Evolutionary conservation across 805 yeast genomes (phyloP), one percentile per base, ranked within the genome.

Genomic region (Candida ovalis): DNA sequence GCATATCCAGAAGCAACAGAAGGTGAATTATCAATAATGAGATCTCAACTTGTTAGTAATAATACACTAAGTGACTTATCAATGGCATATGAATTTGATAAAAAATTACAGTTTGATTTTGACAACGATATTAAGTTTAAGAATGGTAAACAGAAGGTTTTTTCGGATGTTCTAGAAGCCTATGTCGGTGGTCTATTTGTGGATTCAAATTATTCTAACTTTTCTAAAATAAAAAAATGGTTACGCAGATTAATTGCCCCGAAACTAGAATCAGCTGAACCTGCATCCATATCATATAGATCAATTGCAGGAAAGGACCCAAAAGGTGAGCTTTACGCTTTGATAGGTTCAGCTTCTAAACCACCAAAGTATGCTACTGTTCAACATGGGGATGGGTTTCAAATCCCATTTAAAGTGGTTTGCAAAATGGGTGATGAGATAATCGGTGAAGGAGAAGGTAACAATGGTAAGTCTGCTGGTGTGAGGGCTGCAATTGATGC

Each of bases 101-200:
- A 78, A 49, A 70, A 71, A 46, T 67, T 88, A 52, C 73, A 75
- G 48, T 72, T 75, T 30, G 49, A 53, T n/a, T 49, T 57, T 17
- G 49, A 44, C 24, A 80, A 78, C 48, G 78, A 71, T 28, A 63
- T 64, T 3, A 58, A 71, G 13, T 72, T 76, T 45, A 63, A 67
- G 25, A 69, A 71, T 30, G 87, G 88, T 8, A 80, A 76, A 49
- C 77, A 77, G 53, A 94, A 94, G 61, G 71, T 86, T 3, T 77
- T 77, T 59, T 96, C 98, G 0, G 99, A 92, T 72, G 81, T 86
- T 0, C 88, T 92, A 62, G 99, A 94, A 67, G 97, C 98, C 0
- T 92, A 92, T 56, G 75, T 94, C 41, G 98, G 96, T 6, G 99
- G 95, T 0, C 66, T 92, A 28, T 76, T 77, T 7, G 71, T 80